Conservation (phyloP, 2,329 filamentous ascomycete species). For the Monosporascus cannonballus region DNA sequence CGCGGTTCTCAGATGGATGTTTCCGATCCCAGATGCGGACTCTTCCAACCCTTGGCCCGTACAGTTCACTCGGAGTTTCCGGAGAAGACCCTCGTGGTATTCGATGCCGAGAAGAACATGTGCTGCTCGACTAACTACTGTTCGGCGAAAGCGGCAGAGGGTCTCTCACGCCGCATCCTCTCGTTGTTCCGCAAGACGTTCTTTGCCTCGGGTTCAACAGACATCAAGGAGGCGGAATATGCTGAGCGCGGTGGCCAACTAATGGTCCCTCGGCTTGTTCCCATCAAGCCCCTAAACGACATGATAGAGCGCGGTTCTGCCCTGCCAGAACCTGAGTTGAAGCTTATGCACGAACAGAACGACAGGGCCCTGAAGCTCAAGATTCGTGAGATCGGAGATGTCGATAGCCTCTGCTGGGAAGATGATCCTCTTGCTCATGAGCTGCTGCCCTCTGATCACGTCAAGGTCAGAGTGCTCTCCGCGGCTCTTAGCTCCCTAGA, state of each 20-base stretch:
- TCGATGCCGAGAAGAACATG: conserved; percentile 32
- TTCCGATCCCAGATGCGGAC: conserved; percentile 29
- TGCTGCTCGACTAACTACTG: conserved; percentile 6
- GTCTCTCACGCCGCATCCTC: conserved; percentile 11
- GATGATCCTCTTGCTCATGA: conserved; percentile 8
- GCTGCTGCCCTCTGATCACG: conserved; percentile 24
- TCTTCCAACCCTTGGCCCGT: conserved; percentile 40
- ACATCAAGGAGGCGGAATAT: conserved; percentile 35
- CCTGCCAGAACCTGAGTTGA: conserved; percentile 3
- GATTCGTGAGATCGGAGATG: conserved; percentile 6
- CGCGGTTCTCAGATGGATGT: conserved; percentile 15
- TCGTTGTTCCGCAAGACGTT: conserved; percentile 18
- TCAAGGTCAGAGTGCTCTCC: conserved; percentile 34
- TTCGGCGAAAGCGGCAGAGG: conserved; percentile 6
- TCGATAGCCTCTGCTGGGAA: conserved; percentile 11
- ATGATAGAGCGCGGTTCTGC: conserved; percentile 33
- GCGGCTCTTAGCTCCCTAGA: conserved; percentile 32
- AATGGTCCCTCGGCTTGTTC: conserved; percentile 39
- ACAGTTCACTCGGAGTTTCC: conserved; percentile 44
- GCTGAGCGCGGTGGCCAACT: conserved; percentile 30
- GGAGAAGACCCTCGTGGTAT: conserved; percentile 33
- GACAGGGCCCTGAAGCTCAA: conserved; percentile 12
- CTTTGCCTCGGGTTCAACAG: background rate
- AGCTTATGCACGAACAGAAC: conserved; percentile 5
- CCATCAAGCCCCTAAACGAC: conserved; percentile 34